Evolutionary conservation across 805 yeast species (phyloP).

Genomic region (Saccharomycopsis sp.): DNA sequence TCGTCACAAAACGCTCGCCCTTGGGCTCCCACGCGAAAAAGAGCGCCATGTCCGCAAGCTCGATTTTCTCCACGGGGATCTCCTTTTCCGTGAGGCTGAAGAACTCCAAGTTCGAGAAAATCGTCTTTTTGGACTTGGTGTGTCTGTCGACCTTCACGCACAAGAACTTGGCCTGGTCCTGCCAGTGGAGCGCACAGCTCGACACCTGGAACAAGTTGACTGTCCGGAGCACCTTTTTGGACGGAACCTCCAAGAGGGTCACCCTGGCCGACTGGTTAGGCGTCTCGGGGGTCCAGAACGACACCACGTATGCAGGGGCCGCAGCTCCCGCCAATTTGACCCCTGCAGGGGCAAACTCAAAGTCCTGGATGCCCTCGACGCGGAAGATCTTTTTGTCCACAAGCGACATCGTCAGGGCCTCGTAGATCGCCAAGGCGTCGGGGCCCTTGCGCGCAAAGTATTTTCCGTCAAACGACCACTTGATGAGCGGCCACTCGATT

Average conservation of each 20-base stretch:
- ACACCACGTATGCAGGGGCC: constrained; percentile 56
- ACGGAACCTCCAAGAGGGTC: constrained; percentile 79
- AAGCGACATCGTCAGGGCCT: constrained; percentile 66
- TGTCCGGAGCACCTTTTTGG: constrained; percentile 78
- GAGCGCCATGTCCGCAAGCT: constrained; percentile 80
- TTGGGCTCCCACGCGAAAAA: constrained; percentile 96
- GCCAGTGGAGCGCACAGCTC: constrained; percentile 91
- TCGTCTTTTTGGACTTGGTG: constrained; percentile 88
- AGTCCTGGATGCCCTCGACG: constrained; percentile 79
- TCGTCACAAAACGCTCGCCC: constrained; percentile 77
- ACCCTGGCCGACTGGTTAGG: constrained; percentile 93
- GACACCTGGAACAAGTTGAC: constrained; percentile 92
- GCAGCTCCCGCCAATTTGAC: constrained; percentile 48
- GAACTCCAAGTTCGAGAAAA: constrained; percentile 86
- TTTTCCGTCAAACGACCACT: constrained; percentile 90
- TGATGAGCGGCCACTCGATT: constrained; percentile 89
- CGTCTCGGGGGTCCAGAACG: constrained; percentile 96
- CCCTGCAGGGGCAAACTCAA: constrained; percentile 91
- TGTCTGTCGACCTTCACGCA: constrained; percentile 97
- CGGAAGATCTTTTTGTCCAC: constrained; percentile 81
- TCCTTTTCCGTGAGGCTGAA: constrained; percentile 83
- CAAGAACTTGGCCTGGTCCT: constrained; percentile 70
- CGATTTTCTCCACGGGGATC: constrained; percentile 91
- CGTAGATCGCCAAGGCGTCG: constrained; percentile 86
- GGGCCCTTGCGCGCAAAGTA: constrained; percentile 95